Evolutionary conservation across 2,329 filamentous ascomycete species (phyloP).

Genomic region (Aspergillus fijiensis): DNA sequence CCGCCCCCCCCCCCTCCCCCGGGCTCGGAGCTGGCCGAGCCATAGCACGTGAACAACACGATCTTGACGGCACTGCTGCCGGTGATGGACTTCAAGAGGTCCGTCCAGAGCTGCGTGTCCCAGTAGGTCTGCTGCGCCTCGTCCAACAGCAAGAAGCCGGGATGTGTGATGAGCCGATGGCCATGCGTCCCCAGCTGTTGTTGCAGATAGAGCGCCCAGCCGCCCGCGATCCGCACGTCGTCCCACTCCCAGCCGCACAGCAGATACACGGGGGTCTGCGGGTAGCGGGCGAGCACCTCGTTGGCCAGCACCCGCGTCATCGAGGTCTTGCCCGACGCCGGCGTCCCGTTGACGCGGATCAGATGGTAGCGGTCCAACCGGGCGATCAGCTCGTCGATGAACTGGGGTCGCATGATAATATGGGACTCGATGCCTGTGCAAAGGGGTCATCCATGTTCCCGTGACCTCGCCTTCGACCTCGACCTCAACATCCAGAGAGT

Average conservation of each 20-base stretch:
- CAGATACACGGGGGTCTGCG: conserved; percentile 6
- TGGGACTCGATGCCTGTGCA: not conserved
- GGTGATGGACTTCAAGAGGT: conserved; percentile 12
- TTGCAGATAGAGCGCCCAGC: conserved; percentile 10
- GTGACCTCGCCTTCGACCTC: too few relatives aligned
- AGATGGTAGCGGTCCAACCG: too few relatives aligned
- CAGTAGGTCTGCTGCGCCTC: conserved; percentile 16
- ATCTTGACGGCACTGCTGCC: not conserved
- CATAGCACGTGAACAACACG: conserved; percentile 17
- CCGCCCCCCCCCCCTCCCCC: too few relatives aligned
- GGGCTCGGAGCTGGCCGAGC: conserved; percentile 4
- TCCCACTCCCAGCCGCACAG: conserved; percentile 7
- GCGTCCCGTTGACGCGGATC: conserved; percentile 2
- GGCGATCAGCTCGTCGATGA: too few relatives aligned
- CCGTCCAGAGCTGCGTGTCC: conserved; percentile 10
- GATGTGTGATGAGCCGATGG: conserved; percentile 1
- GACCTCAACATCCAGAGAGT: too few relatives aligned
- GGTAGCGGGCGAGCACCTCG: conserved; percentile 8
- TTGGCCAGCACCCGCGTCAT: conserved; percentile 16
- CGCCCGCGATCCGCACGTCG: not conserved
- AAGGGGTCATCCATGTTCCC: too few relatives aligned
- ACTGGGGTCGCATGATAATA: conserved; percentile 2
- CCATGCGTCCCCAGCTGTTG: conserved; percentile 12
- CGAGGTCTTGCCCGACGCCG: conserved; percentile 16
- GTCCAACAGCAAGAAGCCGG: conserved; percentile 16